A percentile compares a stretch with the other conserved stretches of the same genome.
These are phyloP conservation scores for Tricholoma saponaceum DNA, from an alignment of 768 basidiomycete genomes.

Conservation along the genomic window DNA sequence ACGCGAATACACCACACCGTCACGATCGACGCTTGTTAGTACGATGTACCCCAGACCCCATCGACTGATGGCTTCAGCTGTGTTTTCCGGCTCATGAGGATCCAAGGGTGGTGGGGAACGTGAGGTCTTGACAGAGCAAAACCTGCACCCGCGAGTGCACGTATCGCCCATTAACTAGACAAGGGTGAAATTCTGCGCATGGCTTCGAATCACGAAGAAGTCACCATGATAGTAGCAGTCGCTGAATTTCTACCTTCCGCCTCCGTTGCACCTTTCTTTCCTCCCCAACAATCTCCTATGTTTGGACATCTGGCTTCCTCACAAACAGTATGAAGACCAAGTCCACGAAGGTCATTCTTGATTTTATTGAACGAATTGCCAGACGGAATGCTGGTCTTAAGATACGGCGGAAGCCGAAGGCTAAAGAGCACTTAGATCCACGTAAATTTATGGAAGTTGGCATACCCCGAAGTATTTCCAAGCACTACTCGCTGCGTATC, in stretches of 20 bases:
- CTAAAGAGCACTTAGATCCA: slow-evolving; percentile 31
- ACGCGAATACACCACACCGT: slow-evolving; percentile 55
- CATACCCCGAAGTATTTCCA: slow-evolving; percentile 67
- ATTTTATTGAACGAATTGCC: slow-evolving; percentile 87
- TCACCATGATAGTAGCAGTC: slow-evolving; percentile 98
- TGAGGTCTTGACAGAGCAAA: slow-evolving; percentile 97
- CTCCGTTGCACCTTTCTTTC: slow-evolving; percentile 60
- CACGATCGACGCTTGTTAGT: slow-evolving; percentile 92
- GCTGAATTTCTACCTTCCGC: slow-evolving; percentile 77
- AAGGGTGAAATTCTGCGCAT: slow-evolving; percentile 7
- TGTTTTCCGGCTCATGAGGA: slow-evolving; percentile 95
- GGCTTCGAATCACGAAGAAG: slow-evolving; percentile 12
- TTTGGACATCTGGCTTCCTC: slow-evolving; percentile 99
- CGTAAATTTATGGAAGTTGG: background rate
- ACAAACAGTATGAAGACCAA: slow-evolving; percentile 93
- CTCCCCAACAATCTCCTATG: slow-evolving; percentile 99
- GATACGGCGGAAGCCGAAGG: slow-evolving; percentile 79
- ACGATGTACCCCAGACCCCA: slow-evolving; percentile 99
- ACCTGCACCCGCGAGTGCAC: slow-evolving; percentile 95
- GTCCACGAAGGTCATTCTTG: slow-evolving; percentile 90
- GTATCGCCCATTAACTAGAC: slow-evolving; percentile 96
- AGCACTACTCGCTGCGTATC: slow-evolving; percentile 58
- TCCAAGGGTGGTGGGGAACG: slow-evolving; percentile 85
- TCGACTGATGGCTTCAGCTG: slow-evolving; percentile 94
- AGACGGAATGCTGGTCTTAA: slow-evolving; percentile 91